Evolutionary conservation across 1,284 basidiomycete species (phyloP).

Genomic region (Malassezia vespertilionis): DNA sequence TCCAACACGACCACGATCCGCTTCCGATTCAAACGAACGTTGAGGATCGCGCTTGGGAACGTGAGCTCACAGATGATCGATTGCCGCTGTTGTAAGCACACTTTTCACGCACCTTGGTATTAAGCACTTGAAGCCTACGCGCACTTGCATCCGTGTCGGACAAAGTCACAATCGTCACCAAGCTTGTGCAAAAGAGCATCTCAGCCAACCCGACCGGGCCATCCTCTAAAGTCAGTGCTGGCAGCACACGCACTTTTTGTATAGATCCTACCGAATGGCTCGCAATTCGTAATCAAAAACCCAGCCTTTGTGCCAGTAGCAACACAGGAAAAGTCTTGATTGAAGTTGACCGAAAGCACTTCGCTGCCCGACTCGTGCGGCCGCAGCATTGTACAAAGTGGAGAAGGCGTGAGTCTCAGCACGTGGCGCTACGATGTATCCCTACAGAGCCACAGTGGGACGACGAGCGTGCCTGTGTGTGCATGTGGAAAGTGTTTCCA

Average conservation of each 20-base stretch:
- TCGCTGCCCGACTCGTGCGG: background rate
- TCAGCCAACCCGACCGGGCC: slow-evolving; percentile 90
- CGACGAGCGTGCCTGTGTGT: slow-evolving; percentile 63
- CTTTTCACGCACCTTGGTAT: slow-evolving; percentile 53
- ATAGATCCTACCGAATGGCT: slow-evolving; percentile 91
- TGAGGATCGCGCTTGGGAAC: slow-evolving; percentile 87
- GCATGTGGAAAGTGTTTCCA: slow-evolving; percentile 70
- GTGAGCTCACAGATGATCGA: slow-evolving; percentile 97
- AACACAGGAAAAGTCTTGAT: slow-evolving; percentile 58
- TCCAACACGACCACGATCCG: slow-evolving; percentile 90
- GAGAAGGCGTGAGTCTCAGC: background rate
- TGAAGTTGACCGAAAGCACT: slow-evolving; percentile 36
- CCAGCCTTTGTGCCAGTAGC: slow-evolving; percentile 90
- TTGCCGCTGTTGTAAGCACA: slow-evolving; percentile 63
- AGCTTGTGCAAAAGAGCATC: slow-evolving; percentile 97
- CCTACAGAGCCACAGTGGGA: slow-evolving; percentile 35
- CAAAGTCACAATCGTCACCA: slow-evolving; percentile 89
- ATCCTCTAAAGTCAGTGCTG: slow-evolving; percentile 54
- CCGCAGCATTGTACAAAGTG: background rate
- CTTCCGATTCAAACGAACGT: slow-evolving; percentile 92
- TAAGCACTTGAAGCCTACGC: slow-evolving; percentile 77
- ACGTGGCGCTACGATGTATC: background rate
- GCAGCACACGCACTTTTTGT: slow-evolving; percentile 62
- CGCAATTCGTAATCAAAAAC: slow-evolving; percentile 92
- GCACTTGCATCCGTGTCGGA: slow-evolving; percentile 65